Percentiles rank a stretch among this genome's conserved stretches.
Conservation (phyloP, 73 alveolate genomes). For the Paramecium octaurelia region DNA sequence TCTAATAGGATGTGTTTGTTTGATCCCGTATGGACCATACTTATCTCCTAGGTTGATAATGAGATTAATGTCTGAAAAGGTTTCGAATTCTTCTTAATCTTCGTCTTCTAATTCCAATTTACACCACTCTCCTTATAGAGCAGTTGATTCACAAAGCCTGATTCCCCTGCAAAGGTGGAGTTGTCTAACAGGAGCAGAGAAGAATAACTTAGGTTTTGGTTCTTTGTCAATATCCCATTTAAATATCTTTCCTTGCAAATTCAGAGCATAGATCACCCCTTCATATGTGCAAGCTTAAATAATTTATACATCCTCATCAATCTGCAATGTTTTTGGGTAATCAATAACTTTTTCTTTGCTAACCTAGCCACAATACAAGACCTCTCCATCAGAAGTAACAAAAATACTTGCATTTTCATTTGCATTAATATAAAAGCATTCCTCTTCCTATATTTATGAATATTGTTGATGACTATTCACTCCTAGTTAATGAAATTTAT, state of each 20-base stretch:
- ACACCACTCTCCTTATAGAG: constrained; percentile 30
- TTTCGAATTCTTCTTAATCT: background rate
- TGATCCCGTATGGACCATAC: constrained; percentile 30
- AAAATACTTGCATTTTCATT: background rate
- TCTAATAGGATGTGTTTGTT: constrained; percentile 6
- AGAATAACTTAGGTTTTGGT: background rate
- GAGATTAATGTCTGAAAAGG: background rate
- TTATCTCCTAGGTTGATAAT: constrained; percentile 19
- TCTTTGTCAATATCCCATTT: constrained; percentile 22
- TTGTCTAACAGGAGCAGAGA: background rate
- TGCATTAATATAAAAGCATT: background rate
- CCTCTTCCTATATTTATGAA: background rate
- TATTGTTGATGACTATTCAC: background rate
- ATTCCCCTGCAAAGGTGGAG: background rate
- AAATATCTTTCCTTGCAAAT: background rate
- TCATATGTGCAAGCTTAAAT: background rate
- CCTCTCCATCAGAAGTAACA: constrained; percentile 34
- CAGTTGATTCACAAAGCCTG: background rate
- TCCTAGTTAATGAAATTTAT: background rate
- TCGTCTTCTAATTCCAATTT: background rate
- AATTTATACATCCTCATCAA: background rate
- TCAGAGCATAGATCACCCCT: background rate
- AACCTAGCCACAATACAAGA: background rate
- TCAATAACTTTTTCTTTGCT: background rate
- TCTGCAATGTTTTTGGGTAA: background rate